Evolutionary conservation across 768 basidiomycete species (phyloP), one percentile per base, ranked within the genome.

Genomic region (Tylopilus balloui): DNA sequence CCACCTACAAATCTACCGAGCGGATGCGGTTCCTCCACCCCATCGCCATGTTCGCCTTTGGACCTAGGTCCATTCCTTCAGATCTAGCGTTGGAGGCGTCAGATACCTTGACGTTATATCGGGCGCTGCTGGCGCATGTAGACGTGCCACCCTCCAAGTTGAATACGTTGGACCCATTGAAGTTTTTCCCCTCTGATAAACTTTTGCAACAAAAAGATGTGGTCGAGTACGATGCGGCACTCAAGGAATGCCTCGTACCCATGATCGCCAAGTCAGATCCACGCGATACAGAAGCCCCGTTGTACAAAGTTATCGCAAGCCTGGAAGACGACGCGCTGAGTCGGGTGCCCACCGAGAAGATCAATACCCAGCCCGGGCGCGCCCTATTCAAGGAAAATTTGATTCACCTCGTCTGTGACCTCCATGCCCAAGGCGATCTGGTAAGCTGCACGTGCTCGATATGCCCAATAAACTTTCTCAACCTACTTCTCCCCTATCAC

Each of bases 41-140:
- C 0, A 73, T 86, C 39, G 69, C 78, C 0, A 66, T 81, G 48
- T 69, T 88, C n/a, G 73, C 77, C 2, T 78, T 80, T 38, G 79
- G 79, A 6, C 66, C 70, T 3, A 66, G 67, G 4, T 56, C 68
- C 3, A 65, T 88, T 15, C 86, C 86, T 4, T 63, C 75, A 0
- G 86, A 88, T 62, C 71, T 88, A 25, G 69, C 83, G 0, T 64
- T 88, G 31, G 86, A 88, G 55, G 72, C 83, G 0, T 52, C 67
- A 1, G 86, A 88, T 56, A 74, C 77, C 6, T 65, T 84, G 20
- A 57, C 68, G 1, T 66, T 88, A 1, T 84, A 76, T 63, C 59
- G 64, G 3, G 77, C 77, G 1, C 64, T 87, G 24, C 54, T 45
- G 10, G 45, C 48, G 3, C 50, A 55, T 14, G 51, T 50, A 12